Conservation (phyloP, 2,329 filamentous ascomycete genomes). For the Trichoderma breve region DNA sequence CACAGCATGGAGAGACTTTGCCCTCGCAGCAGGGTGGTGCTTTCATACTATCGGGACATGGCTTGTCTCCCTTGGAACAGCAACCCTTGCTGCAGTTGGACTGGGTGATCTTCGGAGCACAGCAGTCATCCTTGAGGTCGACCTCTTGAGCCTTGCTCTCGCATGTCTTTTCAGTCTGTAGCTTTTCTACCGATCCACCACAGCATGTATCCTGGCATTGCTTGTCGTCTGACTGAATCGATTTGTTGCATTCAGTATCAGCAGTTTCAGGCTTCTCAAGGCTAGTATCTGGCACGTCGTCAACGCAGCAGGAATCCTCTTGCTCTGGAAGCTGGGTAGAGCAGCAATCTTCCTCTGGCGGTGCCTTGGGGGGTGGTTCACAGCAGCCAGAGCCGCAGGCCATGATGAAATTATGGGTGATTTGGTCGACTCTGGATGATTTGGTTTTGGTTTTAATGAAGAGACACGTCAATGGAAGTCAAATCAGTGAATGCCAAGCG, state of each 20-base stretch:
- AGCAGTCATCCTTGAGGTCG: not conserved
- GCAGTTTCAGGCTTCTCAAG: too few species aligned
- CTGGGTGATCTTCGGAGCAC: not conserved
- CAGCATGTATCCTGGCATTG: not conserved
- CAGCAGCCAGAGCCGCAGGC: conserved; percentile 1
- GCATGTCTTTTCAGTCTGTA: not conserved
- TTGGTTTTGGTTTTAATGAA: not conserved
- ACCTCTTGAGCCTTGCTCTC: not conserved
- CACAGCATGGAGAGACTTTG: conserved; percentile 42
- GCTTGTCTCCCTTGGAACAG: not conserved
- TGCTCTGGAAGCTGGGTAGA: not conserved
- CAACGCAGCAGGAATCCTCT: not conserved
- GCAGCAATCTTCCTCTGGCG: not conserved
- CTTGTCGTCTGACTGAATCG: not conserved
- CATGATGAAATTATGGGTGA: not conserved
- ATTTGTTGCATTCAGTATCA: not conserved
- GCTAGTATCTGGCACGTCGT: not conserved
- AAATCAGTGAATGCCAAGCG: not conserved
- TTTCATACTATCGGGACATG: not conserved
- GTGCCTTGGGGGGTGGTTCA: not conserved
- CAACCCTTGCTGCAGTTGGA: not conserved
- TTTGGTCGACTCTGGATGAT: not conserved
- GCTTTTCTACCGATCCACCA: not conserved
- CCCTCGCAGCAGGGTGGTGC: conserved; percentile 40
- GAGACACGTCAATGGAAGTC: not conserved